Percentiles rank a stretch among this genome's conserved stretches.
phyloP scores from a whole-genome alignment of 805 yeast species.

The Yarrowia sp. region DNA sequence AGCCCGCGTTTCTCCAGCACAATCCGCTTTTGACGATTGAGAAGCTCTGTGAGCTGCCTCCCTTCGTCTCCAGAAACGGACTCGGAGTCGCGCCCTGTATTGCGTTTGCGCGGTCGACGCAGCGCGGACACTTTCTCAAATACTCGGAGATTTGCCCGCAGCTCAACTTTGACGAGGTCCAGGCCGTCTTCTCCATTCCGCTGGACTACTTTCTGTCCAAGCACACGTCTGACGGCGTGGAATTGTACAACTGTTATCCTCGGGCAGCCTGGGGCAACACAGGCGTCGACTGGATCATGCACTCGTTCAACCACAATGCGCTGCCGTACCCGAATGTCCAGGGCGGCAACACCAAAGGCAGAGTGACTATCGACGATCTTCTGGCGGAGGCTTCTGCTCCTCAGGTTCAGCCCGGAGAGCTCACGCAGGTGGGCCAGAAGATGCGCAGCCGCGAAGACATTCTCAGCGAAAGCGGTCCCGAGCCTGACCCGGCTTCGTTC shows the following conservation, averaged over 20 bases:
- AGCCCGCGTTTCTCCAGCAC: neutral
- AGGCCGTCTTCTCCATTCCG: slow-evolving; percentile 27
- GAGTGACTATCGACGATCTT: slow-evolving; percentile 6
- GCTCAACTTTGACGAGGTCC: slow-evolving; percentile 29
- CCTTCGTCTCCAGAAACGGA: slow-evolving; percentile 70
- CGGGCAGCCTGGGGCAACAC: slow-evolving; percentile 2
- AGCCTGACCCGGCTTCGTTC: neutral
- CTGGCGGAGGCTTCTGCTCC: slow-evolving; percentile 6
- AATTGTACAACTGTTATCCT: slow-evolving; percentile 5
- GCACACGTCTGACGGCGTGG: neutral
- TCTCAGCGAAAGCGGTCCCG: neutral
- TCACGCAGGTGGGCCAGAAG: neutral
- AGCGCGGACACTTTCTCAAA: neutral
- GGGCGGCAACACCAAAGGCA: neutral
- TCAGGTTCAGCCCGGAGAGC: slow-evolving; percentile 2
- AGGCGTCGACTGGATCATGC: slow-evolving; percentile 24
- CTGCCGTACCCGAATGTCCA: neutral
- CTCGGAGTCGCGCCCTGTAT: slow-evolving; percentile 71
- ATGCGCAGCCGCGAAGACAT: neutral
- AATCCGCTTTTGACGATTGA: slow-evolving; percentile 52
- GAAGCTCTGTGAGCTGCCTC: slow-evolving; percentile 57
- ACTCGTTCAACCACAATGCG: slow-evolving; percentile 15
- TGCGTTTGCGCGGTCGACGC: slow-evolving; percentile 41
- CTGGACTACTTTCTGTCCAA: slow-evolving; percentile 13
- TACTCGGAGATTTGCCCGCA: slow-evolving; percentile 27